Evolutionary conservation across 306 rosid species (phyloP).

Genomic region (Pueraria montana): DNA sequence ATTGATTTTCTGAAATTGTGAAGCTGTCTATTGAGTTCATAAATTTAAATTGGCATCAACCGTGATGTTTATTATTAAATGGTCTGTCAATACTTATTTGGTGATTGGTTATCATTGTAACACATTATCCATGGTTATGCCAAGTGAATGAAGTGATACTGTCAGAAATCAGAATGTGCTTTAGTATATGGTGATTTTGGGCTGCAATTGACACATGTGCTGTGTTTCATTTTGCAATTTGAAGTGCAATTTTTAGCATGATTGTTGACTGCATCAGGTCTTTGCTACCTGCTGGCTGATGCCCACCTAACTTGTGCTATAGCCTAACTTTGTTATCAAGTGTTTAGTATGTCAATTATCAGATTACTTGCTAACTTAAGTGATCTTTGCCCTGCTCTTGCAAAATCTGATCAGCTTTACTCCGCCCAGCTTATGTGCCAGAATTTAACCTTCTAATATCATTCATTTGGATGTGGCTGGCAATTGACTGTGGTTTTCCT

Average conservation of each 20-base stretch:
- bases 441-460: slow-evolving; percentile 26
- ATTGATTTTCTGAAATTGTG: slow-evolving; percentile 27
- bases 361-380: slow-evolving; percentile 6
- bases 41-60: slow-evolving; percentile 3
- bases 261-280: not conserved
- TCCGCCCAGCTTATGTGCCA: slow-evolving; percentile 14
- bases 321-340: slow-evolving; percentile 12
- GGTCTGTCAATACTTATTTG: slow-evolving; percentile 1
- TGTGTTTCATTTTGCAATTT: slow-evolving; percentile 5
- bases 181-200: not conserved
- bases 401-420: slow-evolving; percentile 11
- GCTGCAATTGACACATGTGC: slow-evolving; percentile 21
- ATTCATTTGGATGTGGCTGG: slow-evolving; percentile 29
- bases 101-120: not conserved
- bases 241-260: not conserved
- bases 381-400: slow-evolving; percentile 4
- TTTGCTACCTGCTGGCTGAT: slow-evolving; percentile 1
- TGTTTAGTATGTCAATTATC: not conserved
- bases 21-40: slow-evolving; percentile 7
- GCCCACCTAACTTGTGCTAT: not conserved
- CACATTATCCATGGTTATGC: not conserved
- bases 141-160: not conserved
- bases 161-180: not conserved
- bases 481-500: slow-evolving; percentile 10
- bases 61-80: not conserved